Conservation (phyloP, 2,329 filamentous ascomycete species). For the Trichocomaceae sp. region DNA sequence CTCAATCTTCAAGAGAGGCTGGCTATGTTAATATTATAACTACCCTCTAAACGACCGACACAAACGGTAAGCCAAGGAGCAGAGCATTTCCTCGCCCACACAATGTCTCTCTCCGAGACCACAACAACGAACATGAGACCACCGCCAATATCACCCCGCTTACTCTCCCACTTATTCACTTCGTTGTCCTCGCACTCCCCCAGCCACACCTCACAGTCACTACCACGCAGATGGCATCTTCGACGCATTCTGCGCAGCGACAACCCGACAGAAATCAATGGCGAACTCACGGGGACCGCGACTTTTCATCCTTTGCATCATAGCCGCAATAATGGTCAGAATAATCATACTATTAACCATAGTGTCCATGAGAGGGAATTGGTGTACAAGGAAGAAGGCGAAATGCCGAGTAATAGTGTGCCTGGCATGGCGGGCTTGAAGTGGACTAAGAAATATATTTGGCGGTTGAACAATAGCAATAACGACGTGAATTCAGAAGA, state of each 20-base stretch:
- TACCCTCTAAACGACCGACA: no score
- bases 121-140: conserved; percentile 3
- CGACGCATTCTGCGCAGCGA: conserved; percentile 30
- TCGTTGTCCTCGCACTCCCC: background rate
- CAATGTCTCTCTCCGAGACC: background rate
- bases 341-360: no score
- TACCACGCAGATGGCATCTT: conserved; percentile 10
- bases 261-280: conserved; percentile 37
- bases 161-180: conserved; percentile 7
- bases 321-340: conserved; percentile 14
- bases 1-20: background rate
- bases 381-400: conserved; percentile 39
- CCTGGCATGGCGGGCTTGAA: conserved; percentile 23
- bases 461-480: conserved; percentile 25
- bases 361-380: no score
- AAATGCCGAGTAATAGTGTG: conserved; percentile 26
- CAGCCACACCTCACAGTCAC: background rate
- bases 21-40: no score
- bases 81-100: background rate
- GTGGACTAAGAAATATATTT: conserved; percentile 41
- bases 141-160: conserved; percentile 2
- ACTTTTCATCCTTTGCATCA: conserved; percentile 27
- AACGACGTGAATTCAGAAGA: background rate
- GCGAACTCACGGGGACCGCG: conserved; percentile 35
- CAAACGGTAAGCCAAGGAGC: background rate